Percentiles rank a stretch among this genome's conserved stretches.
phyloP scores from a whole-genome alignment of 225 moss, liverwort and hornwort genomes.

The Takakia lepidozioides region DNA sequence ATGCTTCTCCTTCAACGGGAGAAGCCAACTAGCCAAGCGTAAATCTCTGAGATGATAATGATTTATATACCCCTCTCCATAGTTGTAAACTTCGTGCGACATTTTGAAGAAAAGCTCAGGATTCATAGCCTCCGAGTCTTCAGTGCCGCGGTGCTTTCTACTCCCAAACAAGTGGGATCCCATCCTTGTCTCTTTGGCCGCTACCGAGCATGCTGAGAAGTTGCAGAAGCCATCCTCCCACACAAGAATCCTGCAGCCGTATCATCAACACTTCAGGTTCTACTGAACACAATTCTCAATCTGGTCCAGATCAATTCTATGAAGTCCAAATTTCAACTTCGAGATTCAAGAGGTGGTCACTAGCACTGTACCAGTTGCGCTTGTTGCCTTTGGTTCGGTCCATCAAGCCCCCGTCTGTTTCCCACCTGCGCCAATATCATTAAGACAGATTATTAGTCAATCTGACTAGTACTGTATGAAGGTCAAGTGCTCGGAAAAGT shows the following conservation, averaged over 20 bases:
- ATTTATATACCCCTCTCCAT: slow-evolving; percentile 98
- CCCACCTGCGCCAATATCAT: too few species aligned
- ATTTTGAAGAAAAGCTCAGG: slow-evolving; percentile 96
- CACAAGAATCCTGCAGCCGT: slow-evolving; percentile 66
- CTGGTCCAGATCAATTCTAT: too few species aligned
- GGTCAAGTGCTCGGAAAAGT: too few species aligned
- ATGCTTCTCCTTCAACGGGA: too few species aligned
- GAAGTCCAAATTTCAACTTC: too few species aligned
- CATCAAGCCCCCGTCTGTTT: slow-evolving; percentile 53
- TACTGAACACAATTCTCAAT: too few species aligned
- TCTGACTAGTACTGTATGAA: too few species aligned
- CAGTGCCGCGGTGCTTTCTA: slow-evolving; percentile 20
- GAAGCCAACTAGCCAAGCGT: too few species aligned
- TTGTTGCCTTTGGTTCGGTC: slow-evolving; percentile 93
- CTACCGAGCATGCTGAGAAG: slow-evolving; percentile 48
- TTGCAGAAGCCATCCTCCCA: slow-evolving; percentile 98
- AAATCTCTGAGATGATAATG: too few species aligned
- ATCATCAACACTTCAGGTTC: too few species aligned
- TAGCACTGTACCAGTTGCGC: slow-evolving; percentile 75
- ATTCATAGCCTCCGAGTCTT: slow-evolving; percentile 53
- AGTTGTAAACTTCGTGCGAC: slow-evolving; percentile 95
- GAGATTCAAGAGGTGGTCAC: too few species aligned
- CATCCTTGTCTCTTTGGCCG: slow-evolving; percentile 18
- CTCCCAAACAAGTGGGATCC: slow-evolving; percentile 20
- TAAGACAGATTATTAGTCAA: too few species aligned